Evolutionary conservation across 78 protist genomes (phyloP).

Genomic region (Chrysochromulina tobinii): DNA sequence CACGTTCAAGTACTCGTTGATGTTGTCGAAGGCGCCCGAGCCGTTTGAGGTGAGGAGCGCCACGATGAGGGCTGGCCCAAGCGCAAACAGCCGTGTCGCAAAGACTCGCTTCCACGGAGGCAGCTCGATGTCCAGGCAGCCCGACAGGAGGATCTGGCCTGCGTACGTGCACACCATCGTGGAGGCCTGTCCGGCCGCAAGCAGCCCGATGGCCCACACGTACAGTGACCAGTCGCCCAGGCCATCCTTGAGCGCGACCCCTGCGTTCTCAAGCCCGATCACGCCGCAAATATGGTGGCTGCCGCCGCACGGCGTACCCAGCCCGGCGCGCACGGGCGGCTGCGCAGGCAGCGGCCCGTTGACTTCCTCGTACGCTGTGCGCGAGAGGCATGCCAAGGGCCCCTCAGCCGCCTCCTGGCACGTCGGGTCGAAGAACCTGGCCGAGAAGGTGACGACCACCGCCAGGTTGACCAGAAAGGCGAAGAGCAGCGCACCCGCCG

Average conservation of each 20-base stretch:
- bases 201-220: conserved; percentile 61
- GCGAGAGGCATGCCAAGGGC: neutral
- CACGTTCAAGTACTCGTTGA: neutral
- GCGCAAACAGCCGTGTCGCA: conserved; percentile 71
- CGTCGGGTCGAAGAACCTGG: neutral
- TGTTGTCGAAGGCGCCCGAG: neutral
- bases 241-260: neutral
- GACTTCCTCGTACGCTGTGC: neutral
- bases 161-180: conserved; percentile 85
- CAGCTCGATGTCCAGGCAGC: conserved; percentile 38
- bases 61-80: conserved; percentile 55
- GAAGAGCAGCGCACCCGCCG: conserved; percentile 57
- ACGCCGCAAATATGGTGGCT: too few species aligned
- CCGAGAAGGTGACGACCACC: conserved; percentile 57
- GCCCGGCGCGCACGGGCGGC: too few species aligned
- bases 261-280: neutral
- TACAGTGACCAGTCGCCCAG: neutral
- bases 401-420: neutral
- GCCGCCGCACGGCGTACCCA: too few species aligned
- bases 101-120: conserved; percentile 72
- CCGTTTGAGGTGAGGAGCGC: neutral
- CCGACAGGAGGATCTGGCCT: conserved; percentile 82
- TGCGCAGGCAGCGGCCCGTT: too few species aligned
- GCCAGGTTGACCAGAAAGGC: conserved; percentile 75
- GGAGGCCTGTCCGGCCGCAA: conserved; percentile 74